Conservation (phyloP, 2,329 filamentous ascomycete genomes). For the Aaosphaeria arxii region DNA sequence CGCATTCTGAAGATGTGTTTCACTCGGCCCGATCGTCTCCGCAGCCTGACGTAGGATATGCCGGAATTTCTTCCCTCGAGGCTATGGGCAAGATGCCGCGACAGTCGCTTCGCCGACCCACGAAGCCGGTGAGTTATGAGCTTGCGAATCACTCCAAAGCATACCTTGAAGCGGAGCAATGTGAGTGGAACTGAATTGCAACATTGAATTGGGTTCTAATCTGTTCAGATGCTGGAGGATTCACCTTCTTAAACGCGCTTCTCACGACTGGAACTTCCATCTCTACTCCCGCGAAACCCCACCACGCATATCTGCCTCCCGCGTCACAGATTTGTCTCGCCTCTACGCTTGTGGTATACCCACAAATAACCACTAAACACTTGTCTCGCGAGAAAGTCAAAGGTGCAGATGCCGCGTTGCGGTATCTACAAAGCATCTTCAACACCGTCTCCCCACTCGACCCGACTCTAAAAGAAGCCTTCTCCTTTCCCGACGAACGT, state of each 20-base stretch:
- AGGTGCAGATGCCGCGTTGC: conserved; percentile 64
- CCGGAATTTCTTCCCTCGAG: conserved; percentile 12
- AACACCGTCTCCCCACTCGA: conserved; percentile 66
- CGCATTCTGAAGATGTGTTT: no score
- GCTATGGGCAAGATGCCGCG: conserved; percentile 22
- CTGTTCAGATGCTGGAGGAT: conserved; percentile 28
- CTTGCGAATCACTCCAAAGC: conserved; percentile 35
- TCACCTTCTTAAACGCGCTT: conserved; percentile 31
- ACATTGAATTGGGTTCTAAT: background rate
- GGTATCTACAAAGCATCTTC: conserved; percentile 67
- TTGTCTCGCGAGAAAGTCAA: conserved; percentile 58
- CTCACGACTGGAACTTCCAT: conserved; percentile 30
- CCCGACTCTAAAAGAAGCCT: conserved; percentile 67
- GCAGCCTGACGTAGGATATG: background rate
- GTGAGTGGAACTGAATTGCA: conserved; percentile 11
- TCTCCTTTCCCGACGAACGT: conserved; percentile 55
- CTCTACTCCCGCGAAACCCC: conserved; percentile 29
- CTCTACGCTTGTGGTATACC: conserved; percentile 80
- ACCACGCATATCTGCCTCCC: conserved; percentile 63
- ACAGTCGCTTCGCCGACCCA: conserved; percentile 24
- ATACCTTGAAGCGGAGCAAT: conserved; percentile 33
- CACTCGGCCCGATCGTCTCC: no score
- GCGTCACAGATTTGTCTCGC: conserved; percentile 72
- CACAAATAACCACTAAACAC: conserved; percentile 71
- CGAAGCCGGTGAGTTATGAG: conserved; percentile 31